Conservation (phyloP, 306 rosid genomes). For the Boehmeria nivea region DNA sequence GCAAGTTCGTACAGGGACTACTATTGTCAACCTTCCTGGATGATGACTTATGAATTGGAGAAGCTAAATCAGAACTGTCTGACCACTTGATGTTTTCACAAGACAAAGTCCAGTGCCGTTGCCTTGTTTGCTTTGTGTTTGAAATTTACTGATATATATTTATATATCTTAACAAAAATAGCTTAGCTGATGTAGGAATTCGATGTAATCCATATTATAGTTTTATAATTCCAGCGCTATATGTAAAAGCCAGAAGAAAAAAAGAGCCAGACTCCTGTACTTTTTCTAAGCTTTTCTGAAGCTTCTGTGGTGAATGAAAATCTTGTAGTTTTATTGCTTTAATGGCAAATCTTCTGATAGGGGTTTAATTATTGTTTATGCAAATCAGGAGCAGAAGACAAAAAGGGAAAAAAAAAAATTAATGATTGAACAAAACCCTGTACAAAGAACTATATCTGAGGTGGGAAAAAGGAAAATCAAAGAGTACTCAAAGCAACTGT, state of each 20-base stretch:
- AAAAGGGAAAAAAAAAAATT: no score
- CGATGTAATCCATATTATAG: constrained; percentile 12
- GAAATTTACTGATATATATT: constrained; percentile 7
- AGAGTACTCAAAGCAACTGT: not conserved
- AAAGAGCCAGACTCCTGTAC: not conserved
- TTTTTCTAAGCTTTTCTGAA: not conserved
- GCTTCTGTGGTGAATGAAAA: constrained; percentile 2
- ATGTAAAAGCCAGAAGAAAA: not conserved
- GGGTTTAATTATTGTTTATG: no score
- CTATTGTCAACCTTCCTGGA: constrained; percentile 48
- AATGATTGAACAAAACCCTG: no score
- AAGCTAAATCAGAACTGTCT: not conserved
- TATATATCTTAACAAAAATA: constrained; percentile 14
- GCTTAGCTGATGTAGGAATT: constrained; percentile 22
- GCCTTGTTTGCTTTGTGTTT: constrained; percentile 3
- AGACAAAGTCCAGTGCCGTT: no score
- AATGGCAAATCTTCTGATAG: no score
- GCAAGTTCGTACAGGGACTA: constrained; percentile 55
- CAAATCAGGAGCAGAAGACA: no score
- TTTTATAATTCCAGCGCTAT: not conserved
- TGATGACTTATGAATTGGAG: constrained; percentile 34
- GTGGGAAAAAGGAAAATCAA: not conserved
- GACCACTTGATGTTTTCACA: constrained; percentile 7
- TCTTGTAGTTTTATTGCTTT: not conserved
- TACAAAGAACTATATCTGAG: no score